Percentiles rank a stretch among this genome's conserved stretches.
These are phyloP conservation scores for Zoysia matrella DNA, from an alignment of 202 grass and related monocot species.

Conservation along the genomic window DNA sequence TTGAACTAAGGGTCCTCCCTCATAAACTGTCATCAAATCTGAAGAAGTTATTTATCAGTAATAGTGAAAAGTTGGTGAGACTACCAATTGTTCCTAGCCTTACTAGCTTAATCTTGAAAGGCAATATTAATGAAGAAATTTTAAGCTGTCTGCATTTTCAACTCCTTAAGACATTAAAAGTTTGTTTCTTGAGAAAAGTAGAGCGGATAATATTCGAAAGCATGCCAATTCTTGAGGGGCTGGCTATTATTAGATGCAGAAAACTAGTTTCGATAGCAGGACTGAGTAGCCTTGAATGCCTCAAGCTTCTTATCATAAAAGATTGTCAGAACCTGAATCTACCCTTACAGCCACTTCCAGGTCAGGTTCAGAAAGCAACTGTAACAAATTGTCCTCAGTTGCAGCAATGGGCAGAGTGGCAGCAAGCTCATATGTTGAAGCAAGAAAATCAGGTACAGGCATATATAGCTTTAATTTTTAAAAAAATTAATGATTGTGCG, in stretches of 20 bases:
- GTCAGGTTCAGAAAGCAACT: neutral
- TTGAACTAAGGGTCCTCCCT: conserved; percentile 27
- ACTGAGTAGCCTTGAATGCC: neutral
- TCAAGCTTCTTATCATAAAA: conserved; percentile 18
- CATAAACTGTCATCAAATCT: neutral
- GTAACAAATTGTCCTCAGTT: conserved; percentile 25
- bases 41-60: conserved; percentile 16
- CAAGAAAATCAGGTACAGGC: neutral
- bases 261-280: neutral
- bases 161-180: conserved; percentile 26
- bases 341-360: conserved; percentile 8
- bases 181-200: neutral
- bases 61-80: conserved; percentile 18
- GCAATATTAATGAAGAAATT: conserved; percentile 9
- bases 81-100: conserved; percentile 5
- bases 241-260: conserved; percentile 11
- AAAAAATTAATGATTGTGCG: neutral
- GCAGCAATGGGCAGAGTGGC: conserved; percentile 32
- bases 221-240: conserved; percentile 6
- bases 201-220: conserved; percentile 3
- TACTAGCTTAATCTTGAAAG: conserved; percentile 33
- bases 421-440: conserved; percentile 26
- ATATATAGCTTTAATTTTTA: too few species aligned
- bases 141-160: conserved; percentile 24
- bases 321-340: conserved; percentile 24